These are phyloP conservation scores for Neocallimastix lanati DNA, from an alignment of 192 early-diverging fungal genomes.

Conservation along the genomic window DNA sequence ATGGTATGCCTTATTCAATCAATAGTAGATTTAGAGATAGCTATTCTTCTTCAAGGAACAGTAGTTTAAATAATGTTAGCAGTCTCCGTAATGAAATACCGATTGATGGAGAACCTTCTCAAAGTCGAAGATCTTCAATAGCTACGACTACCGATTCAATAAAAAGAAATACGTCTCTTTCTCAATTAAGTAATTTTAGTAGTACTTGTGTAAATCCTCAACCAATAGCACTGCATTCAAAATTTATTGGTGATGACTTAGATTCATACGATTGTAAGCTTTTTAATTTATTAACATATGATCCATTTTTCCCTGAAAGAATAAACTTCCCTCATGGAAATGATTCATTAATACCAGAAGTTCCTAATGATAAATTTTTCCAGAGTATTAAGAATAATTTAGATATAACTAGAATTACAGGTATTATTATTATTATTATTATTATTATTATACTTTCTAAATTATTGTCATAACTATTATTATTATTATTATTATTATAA, in stretches of 20 bases:
- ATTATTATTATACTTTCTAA: too few species aligned
- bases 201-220: background rate
- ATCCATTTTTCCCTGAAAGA: background rate
- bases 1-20: background rate
- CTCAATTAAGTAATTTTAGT: background rate
- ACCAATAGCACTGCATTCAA: background rate
- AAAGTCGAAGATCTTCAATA: background rate
- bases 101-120: background rate
- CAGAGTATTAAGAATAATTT: conserved; percentile 8
- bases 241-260: background rate
- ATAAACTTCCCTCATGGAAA: background rate
- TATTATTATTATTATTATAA: too few species aligned
- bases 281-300: background rate
- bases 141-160: background rate
- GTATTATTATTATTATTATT: background rate
- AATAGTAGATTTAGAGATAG: background rate
- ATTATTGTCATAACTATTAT: background rate
- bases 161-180: background rate
- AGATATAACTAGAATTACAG: conserved; percentile 26
- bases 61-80: background rate
- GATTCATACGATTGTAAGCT: background rate
- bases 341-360: background rate
- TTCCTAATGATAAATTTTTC: conserved; percentile 2
- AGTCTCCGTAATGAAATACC: background rate
- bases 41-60: background rate